phyloP scores from a whole-genome alignment of 352 stramenopile species.

The Globisporangium mamillatum region DNA sequence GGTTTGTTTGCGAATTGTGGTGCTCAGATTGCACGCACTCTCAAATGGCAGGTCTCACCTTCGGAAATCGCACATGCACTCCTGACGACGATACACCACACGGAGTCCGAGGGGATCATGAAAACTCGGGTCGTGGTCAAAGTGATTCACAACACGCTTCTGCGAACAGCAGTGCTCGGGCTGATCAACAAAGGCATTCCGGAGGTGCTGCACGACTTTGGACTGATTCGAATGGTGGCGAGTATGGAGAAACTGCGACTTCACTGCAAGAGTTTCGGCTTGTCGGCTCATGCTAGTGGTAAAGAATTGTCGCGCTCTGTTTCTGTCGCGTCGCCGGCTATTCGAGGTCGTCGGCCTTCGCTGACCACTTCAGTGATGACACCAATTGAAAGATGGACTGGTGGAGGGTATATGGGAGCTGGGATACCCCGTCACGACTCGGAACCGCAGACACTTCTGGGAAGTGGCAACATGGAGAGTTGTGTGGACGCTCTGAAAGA shows the following conservation, averaged over 20 bases:
- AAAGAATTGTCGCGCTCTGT: not conserved
- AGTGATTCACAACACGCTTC: conserved; percentile 21
- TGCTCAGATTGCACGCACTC: conserved; percentile 15
- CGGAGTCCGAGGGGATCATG: conserved; percentile 22
- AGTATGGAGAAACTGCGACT: conserved; percentile 16
- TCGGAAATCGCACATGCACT: conserved; percentile 17
- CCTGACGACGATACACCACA: conserved; percentile 18
- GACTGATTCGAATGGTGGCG: conserved; percentile 18
- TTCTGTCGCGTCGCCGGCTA: not conserved
- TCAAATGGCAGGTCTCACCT: conserved; percentile 13
- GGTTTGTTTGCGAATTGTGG: conserved; percentile 9
- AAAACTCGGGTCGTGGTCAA: conserved; percentile 24
- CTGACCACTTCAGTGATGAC: not conserved
- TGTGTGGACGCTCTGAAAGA: not conserved
- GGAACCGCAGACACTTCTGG: not conserved
- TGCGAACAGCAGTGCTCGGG: conserved; percentile 25
- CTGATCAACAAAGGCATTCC: conserved; percentile 32
- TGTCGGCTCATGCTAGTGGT: not conserved
- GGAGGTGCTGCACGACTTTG: conserved; percentile 23
- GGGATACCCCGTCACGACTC: not conserved
- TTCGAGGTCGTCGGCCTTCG: not conserved
- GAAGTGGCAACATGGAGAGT: not conserved
- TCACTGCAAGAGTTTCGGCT: not conserved
- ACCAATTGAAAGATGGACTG: not conserved
- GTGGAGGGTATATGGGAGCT: not conserved